These are phyloP conservation scores for Diaporthe helianthi DNA, from an alignment of 2,329 filamentous ascomycete species.

Conservation along the genomic window DNA sequence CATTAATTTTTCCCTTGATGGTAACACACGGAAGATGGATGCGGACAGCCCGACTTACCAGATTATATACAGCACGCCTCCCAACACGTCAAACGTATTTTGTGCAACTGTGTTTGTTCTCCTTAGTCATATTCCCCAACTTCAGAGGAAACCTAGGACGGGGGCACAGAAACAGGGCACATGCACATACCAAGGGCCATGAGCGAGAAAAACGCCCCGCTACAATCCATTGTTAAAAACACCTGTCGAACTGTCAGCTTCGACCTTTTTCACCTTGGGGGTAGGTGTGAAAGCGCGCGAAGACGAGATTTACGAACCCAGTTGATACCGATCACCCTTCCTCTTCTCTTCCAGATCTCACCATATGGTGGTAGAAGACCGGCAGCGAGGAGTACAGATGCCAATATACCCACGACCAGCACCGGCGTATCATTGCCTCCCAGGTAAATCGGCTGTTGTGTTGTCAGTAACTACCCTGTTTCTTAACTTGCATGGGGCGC, in stretches of 20 bases:
- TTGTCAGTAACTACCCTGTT: constrained; percentile 19
- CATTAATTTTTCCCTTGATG: not conserved
- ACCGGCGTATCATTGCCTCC: constrained; percentile 61
- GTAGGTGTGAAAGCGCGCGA: constrained; percentile 33
- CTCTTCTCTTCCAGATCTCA: constrained; percentile 67
- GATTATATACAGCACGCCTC: constrained; percentile 65
- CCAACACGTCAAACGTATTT: constrained; percentile 66
- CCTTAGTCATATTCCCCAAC: constrained; percentile 32
- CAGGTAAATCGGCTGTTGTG: constrained; percentile 57
- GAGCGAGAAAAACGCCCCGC: constrained; percentile 68
- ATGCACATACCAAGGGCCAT: constrained; percentile 60
- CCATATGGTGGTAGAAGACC: constrained; percentile 68
- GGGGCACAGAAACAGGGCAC: not conserved
- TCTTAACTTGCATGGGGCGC: too few relatives aligned
- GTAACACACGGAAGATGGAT: not conserved
- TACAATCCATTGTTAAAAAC: constrained; percentile 66
- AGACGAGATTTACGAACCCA: constrained; percentile 39
- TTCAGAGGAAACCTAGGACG: not conserved
- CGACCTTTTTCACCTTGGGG: not conserved
- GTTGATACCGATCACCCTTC: constrained; percentile 68
- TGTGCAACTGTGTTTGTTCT: constrained; percentile 55
- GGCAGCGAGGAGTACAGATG: constrained; percentile 61
- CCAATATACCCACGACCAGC: constrained; percentile 63
- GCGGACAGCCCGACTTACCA: constrained; percentile 52
- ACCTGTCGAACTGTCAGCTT: constrained; percentile 41